A percentile compares a stretch with the other conserved stretches of the same genome.
Evolutionary conservation across 2,329 filamentous ascomycete species (phyloP).

Genomic region (Verticillium tricorpus): DNA sequence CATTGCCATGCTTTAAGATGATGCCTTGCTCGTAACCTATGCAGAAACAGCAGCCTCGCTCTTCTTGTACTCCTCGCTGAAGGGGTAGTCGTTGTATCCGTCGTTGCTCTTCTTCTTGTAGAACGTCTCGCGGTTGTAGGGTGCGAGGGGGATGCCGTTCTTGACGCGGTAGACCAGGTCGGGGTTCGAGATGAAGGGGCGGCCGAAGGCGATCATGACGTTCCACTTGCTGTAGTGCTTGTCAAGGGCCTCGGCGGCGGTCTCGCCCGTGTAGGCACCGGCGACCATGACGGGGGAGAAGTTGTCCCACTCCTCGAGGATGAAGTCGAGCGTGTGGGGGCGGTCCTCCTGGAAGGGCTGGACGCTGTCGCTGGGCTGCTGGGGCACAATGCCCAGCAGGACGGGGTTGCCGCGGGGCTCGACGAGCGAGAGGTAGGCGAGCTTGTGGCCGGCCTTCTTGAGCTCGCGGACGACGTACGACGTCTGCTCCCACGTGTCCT

Average conservation of each 20-base stretch:
- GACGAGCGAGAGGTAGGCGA: constrained; percentile 31
- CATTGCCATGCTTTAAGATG: neutral
- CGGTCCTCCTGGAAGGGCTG: constrained; percentile 8
- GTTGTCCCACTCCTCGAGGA: constrained; percentile 22
- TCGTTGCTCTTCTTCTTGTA: constrained; percentile 23
- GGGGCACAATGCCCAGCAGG: constrained; percentile 2
- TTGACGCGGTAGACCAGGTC: constrained; percentile 35
- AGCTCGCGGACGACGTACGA: constrained; percentile 20
- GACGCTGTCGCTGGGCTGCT: constrained; percentile 12
- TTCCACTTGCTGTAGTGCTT: constrained; percentile 17
- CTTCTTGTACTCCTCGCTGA: constrained; percentile 15
- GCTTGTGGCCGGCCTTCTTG: constrained; percentile 18
- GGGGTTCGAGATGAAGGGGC: constrained; percentile 34
- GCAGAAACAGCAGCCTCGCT: neutral
- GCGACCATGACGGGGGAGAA: constrained; percentile 23
- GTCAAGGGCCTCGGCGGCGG: constrained; percentile 20
- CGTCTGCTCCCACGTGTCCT: constrained; percentile 23
- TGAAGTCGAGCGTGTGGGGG: constrained; percentile 21
- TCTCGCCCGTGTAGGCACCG: constrained; percentile 18
- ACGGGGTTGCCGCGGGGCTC: constrained; percentile 24
- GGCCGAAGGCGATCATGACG: constrained; percentile 27
- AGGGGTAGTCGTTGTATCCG: constrained; percentile 25
- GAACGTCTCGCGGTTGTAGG: constrained; percentile 34
- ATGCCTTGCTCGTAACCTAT: neutral
- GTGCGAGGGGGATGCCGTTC: constrained; percentile 27